Evolutionary conservation across 2,329 filamentous ascomycete species (phyloP).

Genomic region (Trichophaea hybrida): DNA sequence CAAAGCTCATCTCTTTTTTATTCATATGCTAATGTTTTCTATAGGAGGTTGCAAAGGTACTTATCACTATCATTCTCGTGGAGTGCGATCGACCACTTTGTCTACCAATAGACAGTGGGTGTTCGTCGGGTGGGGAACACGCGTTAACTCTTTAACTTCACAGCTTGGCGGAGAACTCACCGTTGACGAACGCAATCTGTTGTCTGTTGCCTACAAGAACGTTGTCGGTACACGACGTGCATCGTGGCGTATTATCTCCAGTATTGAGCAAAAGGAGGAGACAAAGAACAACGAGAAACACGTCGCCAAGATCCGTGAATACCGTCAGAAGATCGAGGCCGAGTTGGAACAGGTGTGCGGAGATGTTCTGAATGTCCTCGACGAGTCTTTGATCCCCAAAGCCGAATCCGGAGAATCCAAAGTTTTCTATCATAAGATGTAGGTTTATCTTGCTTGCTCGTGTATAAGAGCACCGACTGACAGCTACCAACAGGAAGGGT

Average conservation of each 20-base stretch:
- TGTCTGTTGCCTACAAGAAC: conserved; percentile 98
- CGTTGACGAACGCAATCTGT: conserved; percentile 93
- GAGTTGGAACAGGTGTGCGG: conserved; percentile 97
- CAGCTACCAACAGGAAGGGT: conserved; percentile 60
- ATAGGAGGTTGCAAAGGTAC: conserved; percentile 79
- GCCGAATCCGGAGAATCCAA: conserved; percentile 94
- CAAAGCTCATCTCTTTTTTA: background rate
- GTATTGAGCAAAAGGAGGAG: conserved; percentile 99
- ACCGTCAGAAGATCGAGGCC: conserved; percentile 94
- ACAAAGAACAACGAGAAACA: conserved; percentile 92
- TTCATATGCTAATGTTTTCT: conserved; percentile 16
- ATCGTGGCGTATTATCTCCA: conserved; percentile 96
- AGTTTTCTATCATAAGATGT: conserved; percentile 99
- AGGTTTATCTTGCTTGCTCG: conserved; percentile 28
- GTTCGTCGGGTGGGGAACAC: background rate
- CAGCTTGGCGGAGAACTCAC: conserved; percentile 56
- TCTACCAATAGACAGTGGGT: background rate
- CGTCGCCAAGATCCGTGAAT: conserved; percentile 87
- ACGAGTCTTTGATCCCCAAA: conserved; percentile 84
- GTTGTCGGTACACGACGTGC: conserved; percentile 93
- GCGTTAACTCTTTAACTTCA: conserved; percentile 4
- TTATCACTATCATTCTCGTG: background rate
- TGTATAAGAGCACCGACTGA: conserved; percentile 22
- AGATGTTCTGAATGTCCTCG: conserved; percentile 88
- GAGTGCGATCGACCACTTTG: background rate